Evolutionary conservation across 108 stramenopile species (phyloP).

Genomic region (Cyclostephanos invisitatus): DNA sequence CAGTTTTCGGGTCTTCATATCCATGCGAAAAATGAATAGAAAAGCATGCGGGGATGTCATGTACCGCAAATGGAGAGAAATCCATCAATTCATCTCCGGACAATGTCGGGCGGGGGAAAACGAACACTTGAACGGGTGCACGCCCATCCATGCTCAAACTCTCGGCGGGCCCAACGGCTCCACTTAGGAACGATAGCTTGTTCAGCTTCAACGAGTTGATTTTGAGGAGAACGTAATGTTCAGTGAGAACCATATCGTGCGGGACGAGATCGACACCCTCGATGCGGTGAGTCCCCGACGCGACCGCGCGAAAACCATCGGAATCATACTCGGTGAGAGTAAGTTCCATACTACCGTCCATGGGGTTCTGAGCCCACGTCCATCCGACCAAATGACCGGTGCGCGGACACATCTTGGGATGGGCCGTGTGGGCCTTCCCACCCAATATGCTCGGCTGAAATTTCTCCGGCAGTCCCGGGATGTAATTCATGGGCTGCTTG

Average conservation of each 20-base stretch:
- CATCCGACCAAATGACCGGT: constrained; percentile 62
- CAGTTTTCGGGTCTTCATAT: constrained; percentile 61
- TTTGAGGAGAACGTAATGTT: constrained; percentile 53
- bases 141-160: constrained; percentile 60
- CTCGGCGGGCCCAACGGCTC: constrained; percentile 57
- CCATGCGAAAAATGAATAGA: constrained; percentile 67
- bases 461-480: constrained; percentile 37
- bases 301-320: constrained; percentile 41
- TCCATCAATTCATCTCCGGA: constrained; percentile 5
- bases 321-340: constrained; percentile 61
- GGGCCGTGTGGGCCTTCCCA: constrained; percentile 58
- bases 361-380: constrained; percentile 51
- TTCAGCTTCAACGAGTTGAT: constrained; percentile 59
- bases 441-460: constrained; percentile 55
- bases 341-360: constrained; percentile 32
- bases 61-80: constrained; percentile 52
- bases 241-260: constrained; percentile 65
- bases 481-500: constrained; percentile 38
- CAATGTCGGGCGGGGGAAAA: constrained; percentile 57
- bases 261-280: constrained; percentile 47
- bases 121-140: constrained; percentile 32
- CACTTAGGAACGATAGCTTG: constrained; percentile 42
- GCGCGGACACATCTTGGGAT: constrained; percentile 56
- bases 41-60: constrained; percentile 59
- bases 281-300: constrained; percentile 35